Base-by-base conservation (phyloP, 495 filamentous ascomycete genomes). In the Aspergillus cristatus region DNA sequence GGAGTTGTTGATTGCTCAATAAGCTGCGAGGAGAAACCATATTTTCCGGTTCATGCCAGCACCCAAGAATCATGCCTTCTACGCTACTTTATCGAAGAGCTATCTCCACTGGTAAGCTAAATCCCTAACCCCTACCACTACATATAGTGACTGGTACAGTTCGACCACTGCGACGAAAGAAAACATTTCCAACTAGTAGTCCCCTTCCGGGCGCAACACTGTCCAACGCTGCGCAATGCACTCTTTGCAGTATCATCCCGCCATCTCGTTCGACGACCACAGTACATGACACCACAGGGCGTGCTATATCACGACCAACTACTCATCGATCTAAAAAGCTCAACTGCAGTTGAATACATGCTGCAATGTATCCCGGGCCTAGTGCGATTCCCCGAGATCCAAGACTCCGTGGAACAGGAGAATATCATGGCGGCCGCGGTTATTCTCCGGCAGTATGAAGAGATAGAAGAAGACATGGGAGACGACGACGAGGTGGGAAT, bases 61-160 rank as follows among this genome's bases (percentile, higher is more conserved):
- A 14, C 40, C 2, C 47, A 54, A 35, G 51, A 57, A 32, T 32
- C 54, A 13, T 57, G 54, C 14, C 33, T 54, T 1, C 30, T 54
- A n/a, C 46, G 50, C 4, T 51, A 51, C 18, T 54, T 51, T 7
- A 54, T 52, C 14, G 54, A 54, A 29, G 54, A 57, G 14, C 24
- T 57, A 10, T 57, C 51, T 17, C 48, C 50, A n/a, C 54, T 48
- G 54, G 51, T 57, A 50, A n/a, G n/a, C n/a, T n/a, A n/a, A n/a
- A n/a, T n/a, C 28, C 43, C 20, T 3, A 18, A 32, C 2, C 12
- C 18, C 22, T 1, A 14, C 14, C 7, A 8, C 30, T 12, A 25
- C 2, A 14, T 3, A 10, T 34, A 12, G n/a, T 11, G 14, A 30
- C 6, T 45, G 18, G 1, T 6, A 7, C 14, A 57, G 54, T 57